These are phyloP conservation scores for Obba rivulosa DNA, from an alignment of 768 basidiomycete genomes.

Conservation along the genomic window DNA sequence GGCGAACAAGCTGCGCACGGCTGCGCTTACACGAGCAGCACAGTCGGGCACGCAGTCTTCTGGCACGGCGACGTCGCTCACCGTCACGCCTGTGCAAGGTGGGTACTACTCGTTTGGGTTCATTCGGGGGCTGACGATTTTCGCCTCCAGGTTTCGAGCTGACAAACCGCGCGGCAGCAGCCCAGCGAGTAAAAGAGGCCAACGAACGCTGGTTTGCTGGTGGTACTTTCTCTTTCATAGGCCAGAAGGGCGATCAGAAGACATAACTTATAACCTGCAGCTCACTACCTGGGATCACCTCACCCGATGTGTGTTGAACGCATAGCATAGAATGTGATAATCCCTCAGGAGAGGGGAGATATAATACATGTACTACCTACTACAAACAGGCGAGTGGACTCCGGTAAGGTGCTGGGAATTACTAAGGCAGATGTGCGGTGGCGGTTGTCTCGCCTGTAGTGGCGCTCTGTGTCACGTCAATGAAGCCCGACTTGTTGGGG, in stretches of 20 bases:
- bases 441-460: constrained; percentile 49
- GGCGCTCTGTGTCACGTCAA: constrained; percentile 61
- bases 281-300: too few species aligned
- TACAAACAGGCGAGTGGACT: too few species aligned
- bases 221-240: constrained; percentile 77
- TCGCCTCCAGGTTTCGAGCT: constrained; percentile 74
- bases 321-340: neutral
- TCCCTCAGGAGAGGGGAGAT: neutral
- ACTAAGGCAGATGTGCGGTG: constrained; percentile 27
- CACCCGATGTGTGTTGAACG: too few species aligned
- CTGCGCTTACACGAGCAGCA: constrained; percentile 74
- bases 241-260: constrained; percentile 38
- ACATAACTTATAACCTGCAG: too few species aligned
- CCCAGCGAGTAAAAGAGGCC: constrained; percentile 89
- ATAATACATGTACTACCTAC: too few species aligned
- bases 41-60: constrained; percentile 51
- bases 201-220: constrained; percentile 96
- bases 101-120: constrained; percentile 12
- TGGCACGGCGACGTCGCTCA: constrained; percentile 87
- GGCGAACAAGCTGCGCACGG: constrained; percentile 85
- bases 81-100: constrained; percentile 96
- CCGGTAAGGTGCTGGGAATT: too few species aligned
- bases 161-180: constrained; percentile 82
- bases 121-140: constrained; percentile 10
- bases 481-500: constrained; percentile 56